These are phyloP conservation scores for Aspergillus nomiae DNA, from an alignment of 2,329 filamentous ascomycete genomes.

Conservation along the genomic window DNA sequence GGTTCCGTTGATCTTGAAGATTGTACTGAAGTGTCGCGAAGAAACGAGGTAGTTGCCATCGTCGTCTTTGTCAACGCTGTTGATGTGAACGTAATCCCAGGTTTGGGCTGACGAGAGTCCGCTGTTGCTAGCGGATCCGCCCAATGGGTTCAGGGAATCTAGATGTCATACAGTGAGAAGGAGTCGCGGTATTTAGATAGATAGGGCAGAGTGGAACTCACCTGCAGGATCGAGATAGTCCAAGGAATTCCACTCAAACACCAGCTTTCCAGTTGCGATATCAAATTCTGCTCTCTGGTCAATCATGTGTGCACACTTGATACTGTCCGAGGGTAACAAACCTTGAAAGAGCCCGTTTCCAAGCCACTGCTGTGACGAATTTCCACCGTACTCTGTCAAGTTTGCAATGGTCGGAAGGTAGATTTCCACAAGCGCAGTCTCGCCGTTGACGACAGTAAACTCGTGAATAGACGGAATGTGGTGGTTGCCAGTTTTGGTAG, in stretches of 20 bases:
- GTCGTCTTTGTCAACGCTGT: slow-evolving; percentile 19
- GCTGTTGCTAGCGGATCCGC: background rate
- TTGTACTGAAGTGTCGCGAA: slow-evolving; percentile 26
- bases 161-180: background rate
- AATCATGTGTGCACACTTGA: background rate
- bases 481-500: slow-evolving; percentile 42
- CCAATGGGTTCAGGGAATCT: background rate
- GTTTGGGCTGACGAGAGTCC: slow-evolving; percentile 2
- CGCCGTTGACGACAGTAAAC: background rate
- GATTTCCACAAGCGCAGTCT: background rate
- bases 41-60: slow-evolving; percentile 32
- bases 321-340: background rate
- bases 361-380: background rate
- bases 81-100: slow-evolving; percentile 37
- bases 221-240: slow-evolving; percentile 7
- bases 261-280: slow-evolving; percentile 1
- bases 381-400: background rate
- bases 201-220: background rate
- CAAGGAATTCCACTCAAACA: slow-evolving; percentile 9
- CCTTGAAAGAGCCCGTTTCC: background rate
- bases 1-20: slow-evolving; percentile 30
- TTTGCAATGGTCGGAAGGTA: background rate
- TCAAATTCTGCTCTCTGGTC: background rate
- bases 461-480: background rate
- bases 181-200: background rate